phyloP scores from a whole-genome alignment of 2,329 filamentous ascomycete genomes.

The Cercospora janseana region DNA sequence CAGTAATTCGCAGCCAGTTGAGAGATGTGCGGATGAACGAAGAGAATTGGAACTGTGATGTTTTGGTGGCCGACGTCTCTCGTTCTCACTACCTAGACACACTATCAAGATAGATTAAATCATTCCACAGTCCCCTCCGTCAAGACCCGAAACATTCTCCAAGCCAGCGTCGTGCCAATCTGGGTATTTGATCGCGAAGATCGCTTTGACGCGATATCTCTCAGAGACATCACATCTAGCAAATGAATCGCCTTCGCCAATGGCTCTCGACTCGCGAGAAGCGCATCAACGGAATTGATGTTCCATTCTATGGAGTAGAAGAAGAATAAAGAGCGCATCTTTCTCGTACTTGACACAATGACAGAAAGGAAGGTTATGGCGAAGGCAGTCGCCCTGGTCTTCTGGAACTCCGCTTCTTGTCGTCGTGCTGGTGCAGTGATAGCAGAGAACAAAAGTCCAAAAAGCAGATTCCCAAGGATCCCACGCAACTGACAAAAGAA shows the following conservation, averaged over 20 bases:
- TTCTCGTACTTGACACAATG: constrained; percentile 7
- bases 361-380: constrained; percentile 23
- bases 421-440: constrained; percentile 13
- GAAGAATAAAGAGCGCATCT: constrained; percentile 14
- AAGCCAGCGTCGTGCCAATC: constrained; percentile 20
- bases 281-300: constrained; percentile 18
- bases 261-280: constrained; percentile 12
- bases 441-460: constrained; percentile 12
- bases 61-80: constrained; percentile 18
- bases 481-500: constrained; percentile 16
- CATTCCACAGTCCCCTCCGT: constrained; percentile 18
- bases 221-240: background rate
- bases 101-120: constrained; percentile 16
- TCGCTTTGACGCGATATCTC: background rate
- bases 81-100: constrained; percentile 15
- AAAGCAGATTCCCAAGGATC: constrained; percentile 1
- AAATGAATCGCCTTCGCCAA: constrained; percentile 16
- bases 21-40: background rate
- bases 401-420: constrained; percentile 10
- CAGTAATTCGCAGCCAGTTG: background rate
- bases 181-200: constrained; percentile 7
- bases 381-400: constrained; percentile 34
- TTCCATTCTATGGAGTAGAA: constrained; percentile 14
- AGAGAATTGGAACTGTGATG: background rate
- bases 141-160: constrained; percentile 16